Evolutionary conservation across 2,329 filamentous ascomycete genomes (phyloP), one percentile per base, ranked within the genome.

Genomic region (Endoconidiophora laricicola): DNA sequence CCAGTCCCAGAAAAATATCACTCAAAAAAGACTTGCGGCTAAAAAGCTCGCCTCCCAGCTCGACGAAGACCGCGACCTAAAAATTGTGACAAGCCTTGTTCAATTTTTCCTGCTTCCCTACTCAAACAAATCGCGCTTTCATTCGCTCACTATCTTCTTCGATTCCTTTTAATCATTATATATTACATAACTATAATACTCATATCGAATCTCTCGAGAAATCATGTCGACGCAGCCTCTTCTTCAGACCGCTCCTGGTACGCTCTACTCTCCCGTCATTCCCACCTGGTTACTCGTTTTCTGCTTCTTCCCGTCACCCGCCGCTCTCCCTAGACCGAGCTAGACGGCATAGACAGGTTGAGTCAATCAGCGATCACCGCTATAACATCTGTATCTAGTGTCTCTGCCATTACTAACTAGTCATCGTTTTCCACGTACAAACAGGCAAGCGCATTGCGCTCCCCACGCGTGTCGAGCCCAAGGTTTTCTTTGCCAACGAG

Each of bases 401-500:
- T 33, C 7, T 33, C 29, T 36, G 6, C 20, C 16, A 12, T 16
- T 40, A 51, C 54, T 58, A 54, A 60, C 54, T 33, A 46, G n/a
- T 20, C 36, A 33, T 36, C 23, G 4, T 37, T 20, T 37, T 9
- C n/a, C 18, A 18, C 29, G 29, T 33, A 9, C 29, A 10, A 12
- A 44, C 60, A 94, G 90, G 90, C 76, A 98, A 98, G 72, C 86
- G 90, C 63, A 96, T 98, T 64, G 90, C 91, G 60, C 86, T 98
- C 56, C 91, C 91, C 52, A 95, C 90, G 54, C 87, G 91, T 58
- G 90, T 98, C 67, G 91, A 98, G 68, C 91, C 91, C 60, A 98
- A 98, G 70, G 91, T 98, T 72, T 98, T 96, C 79, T 98, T 98
- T 74, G 91, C 91, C 69, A 98, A 98, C 74, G 91, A 98, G 71